Evolutionary conservation across 1,284 basidiomycete species (phyloP), one percentile per base, ranked within the genome.

Genomic region (Phellopilus nigrolimitatus): DNA sequence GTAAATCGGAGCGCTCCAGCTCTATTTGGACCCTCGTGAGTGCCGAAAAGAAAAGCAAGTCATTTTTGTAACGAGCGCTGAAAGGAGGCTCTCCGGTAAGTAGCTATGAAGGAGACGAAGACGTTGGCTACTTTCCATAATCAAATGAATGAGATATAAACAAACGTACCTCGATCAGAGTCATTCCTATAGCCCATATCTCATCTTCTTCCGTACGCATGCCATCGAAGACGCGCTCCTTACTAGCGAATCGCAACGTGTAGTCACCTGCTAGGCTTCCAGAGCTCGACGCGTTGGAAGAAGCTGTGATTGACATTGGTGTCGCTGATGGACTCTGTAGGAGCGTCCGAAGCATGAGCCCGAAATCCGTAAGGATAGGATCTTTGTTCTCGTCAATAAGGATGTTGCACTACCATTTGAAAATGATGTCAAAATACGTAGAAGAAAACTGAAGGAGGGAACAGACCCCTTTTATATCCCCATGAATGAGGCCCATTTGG

Each of bases 401-500:
- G 2, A 51, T 45, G 33, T 51, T 51, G 8, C 21, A 19, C 49
- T 51, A 13, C 13, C 4, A 22, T 15, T 1, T 15, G 21, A 8
- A 24, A 9, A 24, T 25, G 9, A 21, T 5, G 21, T 45, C 22
- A 40, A 19, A 10, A 13, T 28, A 21, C 17, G 22, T 13, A 27
- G 15, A n/a, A 3, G 9, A 4, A 21, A 9, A 19, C 4, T 39
- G 24, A n/a, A 19, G 3, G 8, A 25, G 12, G n/a, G 19, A 5
- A 36, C 49, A n/a, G 19, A 51, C 49, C 9, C 49, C 42, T 37
- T 51, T 51, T 5, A 51, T 51, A 37, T 51, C 49, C 10, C 40
- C 49, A 19, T 51, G 49, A 10, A 51, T 30, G 30, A 45, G 49
- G 13, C 25, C 49, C 49, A 45, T 51, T 27, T 44, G 33, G n/a